These are phyloP conservation scores for Tetraselmis striata DNA, from an alignment of 139 green algal genomes.

Conservation along the genomic window DNA sequence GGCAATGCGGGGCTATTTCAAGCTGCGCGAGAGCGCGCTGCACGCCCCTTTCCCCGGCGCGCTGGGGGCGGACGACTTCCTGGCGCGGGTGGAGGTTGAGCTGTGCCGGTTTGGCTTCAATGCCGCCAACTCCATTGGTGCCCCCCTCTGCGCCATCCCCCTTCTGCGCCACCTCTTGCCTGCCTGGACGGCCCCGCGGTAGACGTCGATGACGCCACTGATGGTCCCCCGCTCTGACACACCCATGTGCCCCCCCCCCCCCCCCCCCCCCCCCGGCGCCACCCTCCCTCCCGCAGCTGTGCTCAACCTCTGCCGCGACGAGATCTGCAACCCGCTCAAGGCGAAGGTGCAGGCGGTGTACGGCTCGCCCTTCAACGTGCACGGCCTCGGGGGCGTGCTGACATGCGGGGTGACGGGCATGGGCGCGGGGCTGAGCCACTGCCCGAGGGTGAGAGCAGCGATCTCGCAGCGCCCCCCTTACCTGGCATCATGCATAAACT, in stretches of 20 bases:
- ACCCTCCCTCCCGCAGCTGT: slow-evolving; percentile 22
- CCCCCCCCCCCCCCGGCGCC: too few species aligned
- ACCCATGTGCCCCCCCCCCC: too few species aligned
- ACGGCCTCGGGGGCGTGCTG: slow-evolving; percentile 71
- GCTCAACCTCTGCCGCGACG: slow-evolving; percentile 83
- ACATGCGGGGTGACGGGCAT: slow-evolving; percentile 71
- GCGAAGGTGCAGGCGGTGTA: slow-evolving; percentile 67
- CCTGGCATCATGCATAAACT: too few species aligned
- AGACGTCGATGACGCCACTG: too few species aligned
- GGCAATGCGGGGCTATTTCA: neutral
- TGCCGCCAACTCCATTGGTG: slow-evolving; percentile 68
- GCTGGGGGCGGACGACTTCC: slow-evolving; percentile 73
- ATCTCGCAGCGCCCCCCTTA: too few species aligned
- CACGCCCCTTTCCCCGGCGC: slow-evolving; percentile 43
- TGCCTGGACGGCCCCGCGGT: too few species aligned
- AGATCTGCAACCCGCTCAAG: slow-evolving; percentile 71
- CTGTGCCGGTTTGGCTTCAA: slow-evolving; percentile 66
- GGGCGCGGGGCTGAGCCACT: slow-evolving; percentile 49
- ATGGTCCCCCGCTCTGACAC: too few species aligned
- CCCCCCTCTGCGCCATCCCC: too few species aligned
- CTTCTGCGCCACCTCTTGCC: too few species aligned
- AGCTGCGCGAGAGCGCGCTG: neutral
- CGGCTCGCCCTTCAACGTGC: slow-evolving; percentile 72
- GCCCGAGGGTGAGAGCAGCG: slow-evolving; percentile 29
- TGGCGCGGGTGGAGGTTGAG: slow-evolving; percentile 62